Conservation (phyloP, 78 protist genomes). For the Andalucia godoyi region DNA sequence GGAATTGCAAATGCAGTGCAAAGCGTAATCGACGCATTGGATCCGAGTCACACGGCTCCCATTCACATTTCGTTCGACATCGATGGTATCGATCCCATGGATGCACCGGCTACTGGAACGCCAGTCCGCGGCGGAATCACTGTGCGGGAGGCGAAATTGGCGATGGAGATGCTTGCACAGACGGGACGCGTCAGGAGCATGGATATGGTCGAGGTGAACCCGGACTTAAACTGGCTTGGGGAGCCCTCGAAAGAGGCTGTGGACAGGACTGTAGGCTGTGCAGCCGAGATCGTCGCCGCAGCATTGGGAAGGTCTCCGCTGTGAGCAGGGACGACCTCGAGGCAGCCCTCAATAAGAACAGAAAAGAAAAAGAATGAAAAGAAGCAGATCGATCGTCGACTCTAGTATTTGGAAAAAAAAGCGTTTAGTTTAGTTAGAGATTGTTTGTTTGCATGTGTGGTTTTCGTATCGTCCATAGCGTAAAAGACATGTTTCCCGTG, state of each 20-base stretch:
- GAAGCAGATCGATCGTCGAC: neutral
- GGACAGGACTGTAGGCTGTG: no score
- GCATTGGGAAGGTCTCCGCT: no score
- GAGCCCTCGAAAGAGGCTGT: no score
- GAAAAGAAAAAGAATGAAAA: neutral
- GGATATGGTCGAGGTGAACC: constrained; percentile 16
- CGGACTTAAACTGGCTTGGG: neutral
- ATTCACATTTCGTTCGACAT: constrained; percentile 18
- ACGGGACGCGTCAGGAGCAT: neutral
- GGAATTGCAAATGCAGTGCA: constrained; percentile 13
- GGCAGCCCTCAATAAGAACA: no score
- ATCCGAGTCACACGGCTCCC: neutral
- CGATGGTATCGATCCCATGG: constrained; percentile 28
- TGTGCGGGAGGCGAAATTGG: constrained; percentile 18
- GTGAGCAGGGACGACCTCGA: no score
- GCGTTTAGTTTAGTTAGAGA: no score
- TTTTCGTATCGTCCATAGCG: neutral
- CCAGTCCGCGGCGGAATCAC: constrained; percentile 8
- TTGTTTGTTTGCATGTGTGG: neutral
- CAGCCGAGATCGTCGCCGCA: neutral
- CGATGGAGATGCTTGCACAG: constrained; percentile 1
- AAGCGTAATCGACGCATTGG: neutral
- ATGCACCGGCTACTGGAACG: constrained; percentile 10
- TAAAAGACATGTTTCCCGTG: neutral
- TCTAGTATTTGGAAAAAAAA: neutral